Evolutionary conservation across 2,329 filamentous ascomycete genomes (phyloP).

Genomic region (Fusarium stilboides): DNA sequence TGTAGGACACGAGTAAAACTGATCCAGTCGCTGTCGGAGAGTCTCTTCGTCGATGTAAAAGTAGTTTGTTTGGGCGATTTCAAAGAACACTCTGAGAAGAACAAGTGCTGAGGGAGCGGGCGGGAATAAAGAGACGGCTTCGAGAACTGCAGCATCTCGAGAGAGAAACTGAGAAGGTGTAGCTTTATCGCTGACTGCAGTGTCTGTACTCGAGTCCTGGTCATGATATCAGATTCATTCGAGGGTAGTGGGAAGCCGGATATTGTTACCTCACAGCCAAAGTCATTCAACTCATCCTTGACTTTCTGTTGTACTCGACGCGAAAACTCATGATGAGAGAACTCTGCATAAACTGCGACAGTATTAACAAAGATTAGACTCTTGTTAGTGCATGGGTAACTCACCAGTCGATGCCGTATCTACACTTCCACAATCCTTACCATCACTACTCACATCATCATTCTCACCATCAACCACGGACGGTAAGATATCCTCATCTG

Average conservation of each 20-base stretch:
- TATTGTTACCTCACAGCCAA: slow-evolving; percentile 19
- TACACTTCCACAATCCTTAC: not conserved
- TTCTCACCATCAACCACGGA: not conserved
- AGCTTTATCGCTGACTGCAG: not conserved
- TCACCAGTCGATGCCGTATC: slow-evolving; percentile 10
- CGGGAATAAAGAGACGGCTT: slow-evolving; percentile 39
- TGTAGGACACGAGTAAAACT: slow-evolving; percentile 32
- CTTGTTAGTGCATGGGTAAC: not conserved
- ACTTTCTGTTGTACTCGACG: slow-evolving; percentile 25
- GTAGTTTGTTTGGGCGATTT: slow-evolving; percentile 46
- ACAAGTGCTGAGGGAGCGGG: slow-evolving; percentile 25
- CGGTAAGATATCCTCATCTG: not conserved
- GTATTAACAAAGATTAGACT: not conserved
- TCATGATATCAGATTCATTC: not conserved
- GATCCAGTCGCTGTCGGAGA: slow-evolving; percentile 30
- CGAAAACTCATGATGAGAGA: slow-evolving; percentile 37
- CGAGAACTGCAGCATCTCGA: slow-evolving; percentile 25
- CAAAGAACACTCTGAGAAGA: slow-evolving; percentile 43
- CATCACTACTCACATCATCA: not conserved
- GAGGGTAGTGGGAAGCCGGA: not conserved
- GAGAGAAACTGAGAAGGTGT: slow-evolving; percentile 15
- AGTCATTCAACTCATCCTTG: slow-evolving; percentile 8
- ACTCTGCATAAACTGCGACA: slow-evolving; percentile 15
- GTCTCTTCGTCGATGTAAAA: slow-evolving; percentile 44
- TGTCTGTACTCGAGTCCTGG: slow-evolving; percentile 16